Evolutionary conservation across 768 basidiomycete species (phyloP).

Genomic region (Boletellus ananiceps): DNA sequence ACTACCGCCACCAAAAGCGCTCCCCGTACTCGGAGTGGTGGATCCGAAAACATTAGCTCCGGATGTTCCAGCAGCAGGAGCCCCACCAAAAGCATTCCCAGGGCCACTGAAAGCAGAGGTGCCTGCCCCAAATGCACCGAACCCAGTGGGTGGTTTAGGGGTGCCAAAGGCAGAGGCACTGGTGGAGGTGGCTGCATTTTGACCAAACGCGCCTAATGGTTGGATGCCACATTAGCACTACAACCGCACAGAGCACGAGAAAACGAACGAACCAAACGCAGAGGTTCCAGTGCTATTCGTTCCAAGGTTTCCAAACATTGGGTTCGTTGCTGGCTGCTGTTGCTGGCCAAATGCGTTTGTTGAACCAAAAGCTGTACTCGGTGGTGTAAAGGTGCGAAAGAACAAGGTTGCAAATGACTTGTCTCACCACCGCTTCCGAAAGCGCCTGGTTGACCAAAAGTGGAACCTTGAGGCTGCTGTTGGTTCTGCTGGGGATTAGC

Average conservation of each 20-base stretch:
- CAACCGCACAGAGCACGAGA: conserved; percentile 2
- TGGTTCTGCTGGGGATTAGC: conserved; percentile 61
- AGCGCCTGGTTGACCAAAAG: conserved; percentile 66
- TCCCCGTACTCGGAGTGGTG: conserved; percentile 25
- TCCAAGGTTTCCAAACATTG: conserved; percentile 72
- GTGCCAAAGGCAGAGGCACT: conserved; percentile 53
- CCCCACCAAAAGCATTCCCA: conserved; percentile 38
- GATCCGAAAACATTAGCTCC: conserved; percentile 35
- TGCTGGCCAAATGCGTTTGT: conserved; percentile 60
- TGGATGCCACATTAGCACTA: conserved; percentile 5
- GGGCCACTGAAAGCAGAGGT: conserved; percentile 48
- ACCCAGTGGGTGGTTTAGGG: conserved; percentile 67
- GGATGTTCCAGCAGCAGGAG: conserved; percentile 28
- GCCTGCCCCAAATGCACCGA: conserved; percentile 70
- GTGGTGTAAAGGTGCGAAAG: conserved; percentile 21
- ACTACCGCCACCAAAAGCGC: conserved; percentile 42
- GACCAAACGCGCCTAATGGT: conserved; percentile 37
- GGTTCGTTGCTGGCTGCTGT: conserved; percentile 65
- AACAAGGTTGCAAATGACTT: conserved; percentile 27
- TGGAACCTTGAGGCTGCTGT: conserved; percentile 47
- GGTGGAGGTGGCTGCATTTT: conserved; percentile 35
- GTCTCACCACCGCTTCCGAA: conserved; percentile 53
- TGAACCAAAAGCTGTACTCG: conserved; percentile 49
- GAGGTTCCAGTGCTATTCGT: conserved; percentile 32
- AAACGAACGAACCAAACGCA: conserved; percentile 32